A percentile compares a stretch with the other conserved stretches of the same genome.
Conservation (phyloP, 495 filamentous ascomycete genomes). For the Trichoderma reesei region DNA sequence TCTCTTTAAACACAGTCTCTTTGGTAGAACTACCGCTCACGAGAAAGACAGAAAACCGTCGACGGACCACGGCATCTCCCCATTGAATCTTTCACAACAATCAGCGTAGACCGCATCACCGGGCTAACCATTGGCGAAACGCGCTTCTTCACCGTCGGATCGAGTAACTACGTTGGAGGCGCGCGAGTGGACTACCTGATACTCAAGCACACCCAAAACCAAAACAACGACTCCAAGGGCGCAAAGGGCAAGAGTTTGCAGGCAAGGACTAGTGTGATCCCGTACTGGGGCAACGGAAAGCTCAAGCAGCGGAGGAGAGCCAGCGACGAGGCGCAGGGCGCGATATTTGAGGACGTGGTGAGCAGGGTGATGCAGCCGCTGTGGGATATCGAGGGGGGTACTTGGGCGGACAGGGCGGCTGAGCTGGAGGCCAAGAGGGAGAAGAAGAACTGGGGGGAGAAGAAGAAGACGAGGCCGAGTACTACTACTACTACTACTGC, state of each 20-base stretch:
- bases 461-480: no score
- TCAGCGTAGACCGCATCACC: background rate
- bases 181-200: slow-evolving; percentile 1
- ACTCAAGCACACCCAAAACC: background rate
- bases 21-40: background rate
- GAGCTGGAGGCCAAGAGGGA: background rate
- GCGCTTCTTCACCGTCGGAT: background rate
- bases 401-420: background rate
- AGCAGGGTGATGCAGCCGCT: slow-evolving; percentile 5
- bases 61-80: background rate
- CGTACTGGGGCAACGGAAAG: background rate
- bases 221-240: background rate
- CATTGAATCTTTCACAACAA: background rate
- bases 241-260: background rate
- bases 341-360: background rate
- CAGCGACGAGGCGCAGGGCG: background rate
- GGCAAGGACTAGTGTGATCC: background rate
- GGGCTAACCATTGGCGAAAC: background rate
- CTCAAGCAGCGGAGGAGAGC: background rate
- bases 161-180: background rate
- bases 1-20: background rate
- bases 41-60: background rate
- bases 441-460: slow-evolving; percentile 1
- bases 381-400: background rate
- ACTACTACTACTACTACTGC: no score